These are phyloP conservation scores for Collybiopsis confluens DNA, from an alignment of 768 basidiomycete species.

Conservation along the genomic window DNA sequence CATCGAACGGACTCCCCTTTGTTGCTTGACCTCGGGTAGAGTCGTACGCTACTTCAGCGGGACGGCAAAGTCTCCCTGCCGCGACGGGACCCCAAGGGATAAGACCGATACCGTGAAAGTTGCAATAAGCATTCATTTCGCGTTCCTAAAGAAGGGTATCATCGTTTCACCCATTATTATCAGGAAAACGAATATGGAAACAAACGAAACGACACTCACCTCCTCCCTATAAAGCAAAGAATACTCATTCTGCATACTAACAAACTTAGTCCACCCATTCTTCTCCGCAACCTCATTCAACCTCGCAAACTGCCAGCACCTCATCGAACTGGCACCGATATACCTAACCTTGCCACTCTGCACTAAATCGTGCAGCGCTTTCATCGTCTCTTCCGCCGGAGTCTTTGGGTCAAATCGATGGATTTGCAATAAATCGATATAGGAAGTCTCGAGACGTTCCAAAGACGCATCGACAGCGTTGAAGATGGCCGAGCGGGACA, in stretches of 20 bases:
- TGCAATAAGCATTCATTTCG: conserved; percentile 29
- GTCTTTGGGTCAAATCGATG: conserved; percentile 28
- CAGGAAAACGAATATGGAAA: background rate
- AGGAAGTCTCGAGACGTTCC: conserved; percentile 16
- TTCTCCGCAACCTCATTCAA: conserved; percentile 33
- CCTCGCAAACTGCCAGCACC: conserved; percentile 34
- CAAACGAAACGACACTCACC: conserved; percentile 6
- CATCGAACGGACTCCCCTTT: background rate
- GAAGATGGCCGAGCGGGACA: conserved; percentile 21
- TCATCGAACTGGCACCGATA: conserved; percentile 27
- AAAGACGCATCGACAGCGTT: conserved; percentile 10
- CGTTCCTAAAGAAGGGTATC: conserved; percentile 30
- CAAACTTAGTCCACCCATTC: conserved; percentile 41
- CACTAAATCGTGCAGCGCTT: conserved; percentile 37
- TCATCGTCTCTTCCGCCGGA: conserved; percentile 34
- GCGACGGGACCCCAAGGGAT: conserved; percentile 43
- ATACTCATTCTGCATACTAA: conserved; percentile 48
- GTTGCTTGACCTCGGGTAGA: background rate
- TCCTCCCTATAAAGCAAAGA: conserved; percentile 46
- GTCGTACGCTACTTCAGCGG: background rate
- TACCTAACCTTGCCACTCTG: conserved; percentile 34
- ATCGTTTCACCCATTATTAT: too few relatives aligned
- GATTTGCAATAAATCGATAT: conserved; percentile 30
- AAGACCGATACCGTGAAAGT: conserved; percentile 24
- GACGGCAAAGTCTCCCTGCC: background rate